Percentiles rank a stretch among this genome's conserved stretches.
Evolutionary conservation across 768 basidiomycete genomes (phyloP).

Genomic region (Psilocybe subaeruginosa): DNA sequence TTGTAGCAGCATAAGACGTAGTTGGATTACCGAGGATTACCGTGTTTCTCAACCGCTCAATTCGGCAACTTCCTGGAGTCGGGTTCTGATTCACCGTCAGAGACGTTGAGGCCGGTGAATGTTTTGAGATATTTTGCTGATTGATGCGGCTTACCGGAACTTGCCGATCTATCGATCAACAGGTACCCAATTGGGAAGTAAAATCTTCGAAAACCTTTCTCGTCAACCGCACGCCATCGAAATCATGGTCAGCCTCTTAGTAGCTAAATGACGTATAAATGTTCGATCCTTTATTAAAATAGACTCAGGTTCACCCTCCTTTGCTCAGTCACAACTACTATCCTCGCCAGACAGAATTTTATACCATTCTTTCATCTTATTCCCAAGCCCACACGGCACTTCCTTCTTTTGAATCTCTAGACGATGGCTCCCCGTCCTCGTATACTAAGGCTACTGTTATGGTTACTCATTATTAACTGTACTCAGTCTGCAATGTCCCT

Average conservation of each 20-base stretch:
- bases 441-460: not conserved
- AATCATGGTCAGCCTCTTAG: conserved; percentile 5
- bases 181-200: too few relatives aligned
- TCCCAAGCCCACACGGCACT: conserved; percentile 22
- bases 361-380: not conserved
- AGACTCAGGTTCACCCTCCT: conserved; percentile 11
- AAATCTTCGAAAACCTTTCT: too few relatives aligned
- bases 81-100: too few relatives aligned
- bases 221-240: not conserved
- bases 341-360: not conserved
- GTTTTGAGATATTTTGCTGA: too few relatives aligned
- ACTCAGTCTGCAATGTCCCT: conserved; percentile 2
- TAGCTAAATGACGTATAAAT: not conserved
- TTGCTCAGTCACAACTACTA: conserved; percentile 3
- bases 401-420: conserved; percentile 9
- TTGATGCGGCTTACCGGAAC: too few relatives aligned
- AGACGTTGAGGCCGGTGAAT: too few relatives aligned
- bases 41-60: too few relatives aligned
- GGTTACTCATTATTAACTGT: conserved; percentile 1
- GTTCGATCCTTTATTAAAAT: not conserved
- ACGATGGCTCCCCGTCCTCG: not conserved
- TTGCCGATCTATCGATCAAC: too few relatives aligned
- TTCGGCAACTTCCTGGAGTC: too few relatives aligned
- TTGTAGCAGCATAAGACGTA: too few relatives aligned
- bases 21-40: too few relatives aligned